Evolutionary conservation across 2,329 filamentous ascomycete genomes (phyloP), one percentile per base, ranked within the genome.

Genomic region (Xylaria sp.): DNA sequence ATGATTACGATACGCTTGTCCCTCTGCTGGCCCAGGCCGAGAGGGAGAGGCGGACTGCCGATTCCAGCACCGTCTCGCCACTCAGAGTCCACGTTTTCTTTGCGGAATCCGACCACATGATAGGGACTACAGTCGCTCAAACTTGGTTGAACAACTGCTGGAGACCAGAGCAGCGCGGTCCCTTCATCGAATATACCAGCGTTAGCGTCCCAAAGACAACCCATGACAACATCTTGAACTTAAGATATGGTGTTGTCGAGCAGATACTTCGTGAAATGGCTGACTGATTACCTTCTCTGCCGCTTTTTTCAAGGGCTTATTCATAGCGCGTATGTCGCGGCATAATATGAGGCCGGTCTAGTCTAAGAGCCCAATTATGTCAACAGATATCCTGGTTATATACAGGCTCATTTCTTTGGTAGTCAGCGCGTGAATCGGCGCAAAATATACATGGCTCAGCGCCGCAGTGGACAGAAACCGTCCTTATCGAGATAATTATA

Each of bases 61-160:
- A 37, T 9, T 46, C 63, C 5, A 12, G 13, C 18, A 8, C 20
- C 2, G 5, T 34, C 7, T 41, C 54, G 31, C 63, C 65, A 18
- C 70, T 74, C 9, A 55, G 48, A 34, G 67, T 75, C n/a, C 34
- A 67, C 6, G 70, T 74, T 10, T 75, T 72, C 62, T 75, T 72
- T 62, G 71, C 74, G 6, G 73, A 74, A 54, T 63, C 71, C 2
- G 74, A 76, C 34, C 37, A 31, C 20, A 74, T 76, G 59, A 76
- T 76, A 41, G 73, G 74, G 1, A 72, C 68, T 8, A 63, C 52
- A 0, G 15, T 28, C 4, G 72, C 58, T 5, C 73, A 66, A 13
- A 25, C 54, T n/a, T 76, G 72, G 72, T 71, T 76, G 8, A 48
- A 72, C n/a, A 12, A 68, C 9, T 76, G 74, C 23, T 76, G 74